Base-by-base conservation (phyloP, 75 land plant species). In the Pseudotsuga menziesii region DNA sequence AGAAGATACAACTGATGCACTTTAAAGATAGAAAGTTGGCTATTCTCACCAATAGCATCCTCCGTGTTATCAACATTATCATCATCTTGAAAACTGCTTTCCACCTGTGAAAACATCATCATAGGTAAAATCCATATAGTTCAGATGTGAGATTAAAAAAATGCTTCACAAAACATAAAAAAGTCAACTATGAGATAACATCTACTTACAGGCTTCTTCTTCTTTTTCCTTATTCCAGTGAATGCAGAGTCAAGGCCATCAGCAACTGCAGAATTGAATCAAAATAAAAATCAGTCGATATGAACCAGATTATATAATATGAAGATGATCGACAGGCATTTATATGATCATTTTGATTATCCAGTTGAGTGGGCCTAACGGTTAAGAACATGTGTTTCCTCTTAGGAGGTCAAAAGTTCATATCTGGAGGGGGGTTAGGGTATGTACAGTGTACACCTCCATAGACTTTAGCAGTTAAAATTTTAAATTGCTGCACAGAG, bases 181-280 rank as follows among this genome's bases (percentile, higher is more conserved):
- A 17, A 73, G 35, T n/a, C 5, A 11, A 56, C 5, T 16, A 52
- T 4, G 36, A 70, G 23, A 15, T 23, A 59, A 32, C 13, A 17
- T 22, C 25, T 19, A 76, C 90, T 79, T 79, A 94, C 98, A 16
- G 81, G 93, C 56, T 91, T 91, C 89, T 95, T 94, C 85, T 95
- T 95, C 89, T 95, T 95, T 80, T 92, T 93, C 83, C 89, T 93
- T 82, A 80, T 32, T 5, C 95, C 95, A 78, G 83, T 57, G 76
- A 91, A 89, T 29, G 87, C 25, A 72, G 85, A 76, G 15, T 92
- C 94, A 60, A 76, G 13, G 27, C 82, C 85, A 20, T 89, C 94
- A 73, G 83, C 67, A 82, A 87, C 90, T 88, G 83, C 83, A 85
- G 72, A 72, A 20, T 35, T 17, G 69, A 57, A 54, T 11, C 15